These are phyloP conservation scores for Aechmea fasciata DNA, from an alignment of 176 grass and related monocot species.

Conservation along the genomic window DNA sequence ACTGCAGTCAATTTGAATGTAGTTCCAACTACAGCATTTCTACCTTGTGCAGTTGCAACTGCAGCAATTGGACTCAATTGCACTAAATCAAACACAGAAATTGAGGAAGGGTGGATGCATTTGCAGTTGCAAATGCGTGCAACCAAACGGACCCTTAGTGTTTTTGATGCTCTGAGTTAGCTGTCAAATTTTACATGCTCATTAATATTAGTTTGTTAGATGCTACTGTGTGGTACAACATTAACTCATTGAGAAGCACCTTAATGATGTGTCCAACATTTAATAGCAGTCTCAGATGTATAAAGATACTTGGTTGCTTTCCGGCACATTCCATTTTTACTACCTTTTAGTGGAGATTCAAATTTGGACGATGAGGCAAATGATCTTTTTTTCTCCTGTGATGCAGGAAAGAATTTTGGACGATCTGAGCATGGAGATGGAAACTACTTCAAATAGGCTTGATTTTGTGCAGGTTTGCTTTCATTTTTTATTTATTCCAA, in stretches of 20 bases:
- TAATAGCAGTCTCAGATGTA: background rate
- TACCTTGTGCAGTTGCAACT: no score
- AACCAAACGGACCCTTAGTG: no score
- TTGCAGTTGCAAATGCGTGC: no score
- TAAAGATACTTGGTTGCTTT: background rate
- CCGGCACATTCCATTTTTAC: background rate
- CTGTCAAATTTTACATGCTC: background rate
- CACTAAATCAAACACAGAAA: no score
- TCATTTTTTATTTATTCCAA: background rate
- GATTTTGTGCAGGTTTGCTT: constrained; percentile 74
- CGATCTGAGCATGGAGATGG: constrained; percentile 84
- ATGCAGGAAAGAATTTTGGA: constrained; percentile 74
- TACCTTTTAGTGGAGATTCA: background rate
- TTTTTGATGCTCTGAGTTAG: no score
- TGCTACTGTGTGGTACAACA: background rate
- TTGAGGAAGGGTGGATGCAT: no score
- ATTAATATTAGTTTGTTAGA: background rate
- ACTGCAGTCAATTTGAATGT: no score
- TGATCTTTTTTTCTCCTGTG: constrained; percentile 1
- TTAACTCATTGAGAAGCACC: background rate
- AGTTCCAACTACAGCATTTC: no score
- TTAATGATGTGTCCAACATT: background rate
- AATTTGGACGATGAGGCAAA: background rate
- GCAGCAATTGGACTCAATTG: no score
- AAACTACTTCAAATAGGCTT: constrained; percentile 77